A percentile compares a stretch with the other conserved stretches of the same genome.
Evolutionary conservation across 768 basidiomycete genomes (phyloP).

Genomic region (Leucocoprinus leucothites): DNA sequence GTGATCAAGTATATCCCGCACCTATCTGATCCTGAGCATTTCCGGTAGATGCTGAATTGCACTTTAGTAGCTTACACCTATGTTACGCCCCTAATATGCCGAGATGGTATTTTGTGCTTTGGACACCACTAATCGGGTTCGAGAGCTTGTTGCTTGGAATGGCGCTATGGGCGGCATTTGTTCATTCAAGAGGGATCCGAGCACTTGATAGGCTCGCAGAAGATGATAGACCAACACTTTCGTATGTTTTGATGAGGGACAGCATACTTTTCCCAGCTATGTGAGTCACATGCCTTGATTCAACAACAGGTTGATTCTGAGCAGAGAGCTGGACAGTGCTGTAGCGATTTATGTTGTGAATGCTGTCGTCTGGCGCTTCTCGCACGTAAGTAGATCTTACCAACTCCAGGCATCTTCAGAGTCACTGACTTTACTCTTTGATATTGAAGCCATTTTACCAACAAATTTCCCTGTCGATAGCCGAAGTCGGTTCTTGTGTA

Average conservation of each 20-base stretch:
- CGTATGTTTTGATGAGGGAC: conserved; percentile 1
- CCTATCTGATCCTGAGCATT: neutral
- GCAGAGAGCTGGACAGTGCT: neutral
- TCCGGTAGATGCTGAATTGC: neutral
- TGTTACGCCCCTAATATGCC: neutral
- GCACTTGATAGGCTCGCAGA: neutral
- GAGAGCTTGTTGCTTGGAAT: neutral
- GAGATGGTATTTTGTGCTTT: neutral
- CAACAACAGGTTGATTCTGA: too few relatives aligned
- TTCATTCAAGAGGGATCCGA: neutral
- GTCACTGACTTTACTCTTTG: too few relatives aligned
- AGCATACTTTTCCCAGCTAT: conserved; percentile 3
- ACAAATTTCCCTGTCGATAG: neutral
- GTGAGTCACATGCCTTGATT: neutral
- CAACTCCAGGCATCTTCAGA: too few relatives aligned
- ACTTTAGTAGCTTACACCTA: neutral
- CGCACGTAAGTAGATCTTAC: neutral
- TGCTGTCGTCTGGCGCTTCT: neutral
- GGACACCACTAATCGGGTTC: neutral
- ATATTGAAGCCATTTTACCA: conserved; percentile 1
- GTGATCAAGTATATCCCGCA: neutral
- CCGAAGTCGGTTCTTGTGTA: neutral
- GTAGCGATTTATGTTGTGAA: neutral
- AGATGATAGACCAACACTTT: neutral
- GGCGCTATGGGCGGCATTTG: neutral